A percentile compares a stretch with the other conserved stretches of the same genome.
These are phyloP conservation scores for Musa schizocarpa DNA, from an alignment of 176 grass and related monocot species.

Conservation along the genomic window DNA sequence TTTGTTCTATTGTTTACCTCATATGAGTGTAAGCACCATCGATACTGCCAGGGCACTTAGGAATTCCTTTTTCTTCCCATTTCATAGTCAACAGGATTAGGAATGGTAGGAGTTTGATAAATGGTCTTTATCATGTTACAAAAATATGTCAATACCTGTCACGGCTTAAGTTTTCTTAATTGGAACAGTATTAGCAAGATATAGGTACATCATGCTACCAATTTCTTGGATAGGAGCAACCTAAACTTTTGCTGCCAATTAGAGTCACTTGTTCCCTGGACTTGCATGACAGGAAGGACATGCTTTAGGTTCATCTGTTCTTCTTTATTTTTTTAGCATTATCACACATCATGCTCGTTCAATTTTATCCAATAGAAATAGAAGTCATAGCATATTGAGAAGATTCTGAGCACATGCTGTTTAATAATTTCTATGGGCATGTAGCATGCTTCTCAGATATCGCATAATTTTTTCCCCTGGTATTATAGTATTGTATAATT, in stretches of 20 bases:
- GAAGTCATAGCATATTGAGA: neutral
- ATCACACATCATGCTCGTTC: neutral
- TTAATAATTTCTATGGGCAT: neutral
- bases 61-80: constrained; percentile 20
- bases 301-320: neutral
- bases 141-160: neutral
- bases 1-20: constrained; percentile 46
- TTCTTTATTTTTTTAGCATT: neutral
- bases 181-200: neutral
- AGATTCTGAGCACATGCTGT: neutral
- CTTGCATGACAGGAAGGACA: neutral
- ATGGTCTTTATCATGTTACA: neutral
- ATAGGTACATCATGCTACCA: neutral
- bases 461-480: neutral
- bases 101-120: neutral
- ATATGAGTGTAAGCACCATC: constrained; percentile 56
- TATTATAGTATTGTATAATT: constrained; percentile 16
- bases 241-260: neutral
- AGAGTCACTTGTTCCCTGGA: neutral
- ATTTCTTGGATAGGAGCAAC: neutral
- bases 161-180: neutral
- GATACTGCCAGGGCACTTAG: constrained; percentile 49
- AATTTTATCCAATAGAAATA: neutral
- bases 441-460: neutral
- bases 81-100: neutral